These are phyloP conservation scores for Pleurotus salmoneostramineus DNA, from an alignment of 768 basidiomycete species.

Conservation along the genomic window DNA sequence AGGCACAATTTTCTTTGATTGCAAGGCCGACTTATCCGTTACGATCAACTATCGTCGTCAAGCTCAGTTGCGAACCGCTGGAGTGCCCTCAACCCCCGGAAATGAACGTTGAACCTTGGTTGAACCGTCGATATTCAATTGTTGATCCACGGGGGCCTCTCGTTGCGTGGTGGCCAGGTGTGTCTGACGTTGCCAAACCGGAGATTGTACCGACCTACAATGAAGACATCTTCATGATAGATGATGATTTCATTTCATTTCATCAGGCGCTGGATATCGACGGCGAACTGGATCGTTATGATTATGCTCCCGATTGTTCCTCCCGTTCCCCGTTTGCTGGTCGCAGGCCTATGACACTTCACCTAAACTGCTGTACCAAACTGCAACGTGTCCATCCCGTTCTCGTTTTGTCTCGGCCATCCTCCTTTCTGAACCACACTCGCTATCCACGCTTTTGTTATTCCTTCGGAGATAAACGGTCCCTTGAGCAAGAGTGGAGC, in stretches of 20 bases:
- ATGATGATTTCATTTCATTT: slow-evolving; percentile 6
- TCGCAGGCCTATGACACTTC: background rate
- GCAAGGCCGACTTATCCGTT: background rate
- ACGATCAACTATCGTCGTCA: background rate
- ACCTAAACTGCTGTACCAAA: background rate
- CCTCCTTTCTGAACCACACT: background rate
- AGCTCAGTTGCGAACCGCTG: background rate
- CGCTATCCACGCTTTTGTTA: background rate
- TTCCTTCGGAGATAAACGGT: slow-evolving; percentile 4
- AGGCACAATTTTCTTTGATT: background rate
- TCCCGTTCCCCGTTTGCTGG: background rate
- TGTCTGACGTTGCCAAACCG: background rate
- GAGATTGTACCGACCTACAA: slow-evolving; percentile 1
- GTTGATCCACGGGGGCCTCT: background rate
- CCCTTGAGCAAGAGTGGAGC: background rate
- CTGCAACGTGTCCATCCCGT: background rate
- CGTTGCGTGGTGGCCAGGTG: background rate
- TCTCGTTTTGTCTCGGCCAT: background rate
- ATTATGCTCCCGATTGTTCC: background rate
- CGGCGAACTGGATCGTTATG: slow-evolving; percentile 5
- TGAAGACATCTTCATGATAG: slow-evolving; percentile 2
- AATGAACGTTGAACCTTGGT: background rate
- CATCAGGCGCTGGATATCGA: slow-evolving; percentile 5
- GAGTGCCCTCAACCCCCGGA: background rate
- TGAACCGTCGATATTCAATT: background rate